A percentile compares a stretch with the other conserved stretches of the same genome.
Evolutionary conservation across 2,329 filamentous ascomycete genomes (phyloP).

Genomic region (Chaetoscypha palmicola): DNA sequence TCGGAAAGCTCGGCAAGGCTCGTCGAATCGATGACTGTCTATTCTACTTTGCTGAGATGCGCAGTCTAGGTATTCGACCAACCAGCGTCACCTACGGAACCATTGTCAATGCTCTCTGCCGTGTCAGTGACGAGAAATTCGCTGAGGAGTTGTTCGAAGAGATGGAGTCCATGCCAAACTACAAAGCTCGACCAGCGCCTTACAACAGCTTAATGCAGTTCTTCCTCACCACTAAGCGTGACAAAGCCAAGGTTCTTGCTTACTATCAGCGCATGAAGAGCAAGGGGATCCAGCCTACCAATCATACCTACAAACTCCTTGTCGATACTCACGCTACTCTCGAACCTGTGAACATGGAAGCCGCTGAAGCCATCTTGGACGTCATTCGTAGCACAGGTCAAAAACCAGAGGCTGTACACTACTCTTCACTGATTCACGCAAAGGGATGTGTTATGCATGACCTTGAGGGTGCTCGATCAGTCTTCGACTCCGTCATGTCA

Average conservation of each 20-base stretch:
- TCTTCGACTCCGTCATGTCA: conserved; percentile 75
- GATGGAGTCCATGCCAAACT: conserved; percentile 98
- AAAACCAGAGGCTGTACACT: conserved; percentile 85
- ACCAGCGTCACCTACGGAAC: conserved; percentile 98
- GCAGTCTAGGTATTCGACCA: conserved; percentile 81
- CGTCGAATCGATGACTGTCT: conserved; percentile 96
- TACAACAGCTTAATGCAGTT: conserved; percentile 99
- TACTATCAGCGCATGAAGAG: conserved; percentile 95
- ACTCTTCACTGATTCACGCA: conserved; percentile 90
- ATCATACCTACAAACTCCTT: conserved; percentile 95
- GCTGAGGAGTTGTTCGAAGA: conserved; percentile 97
- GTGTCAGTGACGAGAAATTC: conserved; percentile 95
- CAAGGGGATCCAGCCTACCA: conserved; percentile 80
- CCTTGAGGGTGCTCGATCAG: conserved; percentile 69
- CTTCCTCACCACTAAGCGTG: conserved; percentile 94
- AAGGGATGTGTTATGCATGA: conserved; percentile 92
- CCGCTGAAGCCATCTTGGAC: conserved; percentile 76
- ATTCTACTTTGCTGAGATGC: conserved; percentile 98
- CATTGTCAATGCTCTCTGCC: conserved; percentile 94
- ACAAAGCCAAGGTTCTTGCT: conserved; percentile 84
- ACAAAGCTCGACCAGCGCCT: conserved; percentile 92
- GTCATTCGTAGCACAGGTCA: conserved; percentile 69
- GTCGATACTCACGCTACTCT: conserved; percentile 93
- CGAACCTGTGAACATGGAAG: conserved; percentile 81
- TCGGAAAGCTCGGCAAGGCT: conserved; percentile 96